Base-by-base conservation (phyloP, 768 basidiomycete species). In the Macrolepiota albuminosa region DNA sequence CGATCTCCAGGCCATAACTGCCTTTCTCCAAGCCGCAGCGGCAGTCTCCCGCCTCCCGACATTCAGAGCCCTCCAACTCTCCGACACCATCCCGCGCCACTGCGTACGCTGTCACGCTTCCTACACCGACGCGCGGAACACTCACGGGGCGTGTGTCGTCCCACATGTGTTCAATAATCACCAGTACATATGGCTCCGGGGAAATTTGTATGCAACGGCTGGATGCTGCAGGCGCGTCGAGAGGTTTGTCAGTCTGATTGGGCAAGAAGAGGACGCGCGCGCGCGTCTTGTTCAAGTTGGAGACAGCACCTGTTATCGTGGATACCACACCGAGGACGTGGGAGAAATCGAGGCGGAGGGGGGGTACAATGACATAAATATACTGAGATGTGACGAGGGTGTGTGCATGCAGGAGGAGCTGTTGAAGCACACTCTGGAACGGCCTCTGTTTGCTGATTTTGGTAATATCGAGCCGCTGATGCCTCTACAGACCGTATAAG, bases 241-340 rank as follows among this genome's bases (percentile, higher is more conserved):
- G 24, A 21, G 43, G 58, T 58, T 62, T 33, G 49, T 55, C 18
- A 55, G 53, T 43, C 18, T 31, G 4, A 45, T 58, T 18, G 57
- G 47, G 14, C 40, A 42, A 31, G 36, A 31, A 13, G 57, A 58
- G 14, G 53, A 42, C 14, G 57, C 33, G 18, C 51, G 52, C 4
- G 63, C 40, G 50, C 50, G 50, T 33, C 39, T 61, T 10, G 18
- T 37, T 9, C 43, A 63, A 36, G 24, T 47, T 36, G 55, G 52
- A 39, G n/a, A n/a, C 6, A 53, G 55, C 11, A 21, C 39, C 46
- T 60, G 58, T 34, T 64, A 43, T 37, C 42, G 59, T 18, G 63
- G 61, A 4, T 64, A 59, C 47, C 63, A 64, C 13, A 64, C 63
- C 3, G 60, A 61, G 24, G 63, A 64, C 47, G 39, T 52, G n/a